Percentiles rank a stretch among this genome's conserved stretches.
These are phyloP conservation scores for Emmonsia crescens DNA, from an alignment of 2,329 filamentous ascomycete genomes.

Conservation along the genomic window DNA sequence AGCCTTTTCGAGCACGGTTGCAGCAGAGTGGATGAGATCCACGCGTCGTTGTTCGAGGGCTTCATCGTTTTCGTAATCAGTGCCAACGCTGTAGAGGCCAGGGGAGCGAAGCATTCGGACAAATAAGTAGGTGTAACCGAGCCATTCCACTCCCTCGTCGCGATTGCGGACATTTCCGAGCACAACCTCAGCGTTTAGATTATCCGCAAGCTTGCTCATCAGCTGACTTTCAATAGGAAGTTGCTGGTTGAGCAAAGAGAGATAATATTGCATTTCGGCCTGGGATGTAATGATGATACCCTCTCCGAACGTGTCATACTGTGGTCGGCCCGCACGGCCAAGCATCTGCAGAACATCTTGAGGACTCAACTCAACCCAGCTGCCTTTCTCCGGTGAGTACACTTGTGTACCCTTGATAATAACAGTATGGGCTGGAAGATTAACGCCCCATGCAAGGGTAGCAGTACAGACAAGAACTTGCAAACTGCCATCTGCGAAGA, in stretches of 20 bases:
- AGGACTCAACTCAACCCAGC: conserved; percentile 94
- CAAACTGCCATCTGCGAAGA: conserved; percentile 82
- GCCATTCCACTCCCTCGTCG: conserved; percentile 97
- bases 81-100: conserved; percentile 86
- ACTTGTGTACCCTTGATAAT: conserved; percentile 98
- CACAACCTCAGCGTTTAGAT: conserved; percentile 91
- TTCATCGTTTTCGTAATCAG: conserved; percentile 88
- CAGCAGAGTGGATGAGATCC: conserved; percentile 92
- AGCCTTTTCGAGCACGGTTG: conserved; percentile 73
- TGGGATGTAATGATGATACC: conserved; percentile 98
- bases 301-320: conserved; percentile 95
- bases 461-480: conserved; percentile 96
- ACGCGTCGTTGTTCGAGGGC: conserved; percentile 92
- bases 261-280: conserved; percentile 89
- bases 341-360: conserved; percentile 99
- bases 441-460: conserved; percentile 98
- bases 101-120: conserved; percentile 95
- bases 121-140: conserved; percentile 96
- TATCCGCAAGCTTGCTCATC: conserved; percentile 84
- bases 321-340: conserved; percentile 87
- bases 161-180: conserved; percentile 83
- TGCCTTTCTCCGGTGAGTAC: conserved; percentile 96
- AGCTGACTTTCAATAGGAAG: conserved; percentile 95
- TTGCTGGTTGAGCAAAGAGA: conserved; percentile 93
- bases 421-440: conserved; percentile 91